These are phyloP conservation scores for Ogataea degrootiae DNA, from an alignment of 805 yeast genomes.

Conservation along the genomic window DNA sequence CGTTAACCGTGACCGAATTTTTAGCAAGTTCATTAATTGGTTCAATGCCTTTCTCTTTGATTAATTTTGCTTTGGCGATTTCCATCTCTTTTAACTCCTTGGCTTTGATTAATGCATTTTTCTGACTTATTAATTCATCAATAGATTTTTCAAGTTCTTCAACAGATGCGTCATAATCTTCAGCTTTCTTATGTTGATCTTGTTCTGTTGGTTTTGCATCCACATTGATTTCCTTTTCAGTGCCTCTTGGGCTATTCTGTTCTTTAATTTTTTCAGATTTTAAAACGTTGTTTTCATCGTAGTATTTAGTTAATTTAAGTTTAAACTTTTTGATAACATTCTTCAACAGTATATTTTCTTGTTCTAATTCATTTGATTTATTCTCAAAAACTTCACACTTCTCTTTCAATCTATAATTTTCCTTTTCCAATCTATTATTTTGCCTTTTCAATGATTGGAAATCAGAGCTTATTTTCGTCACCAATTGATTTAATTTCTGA, in stretches of 20 bases:
- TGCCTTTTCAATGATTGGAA: conserved; percentile 1
- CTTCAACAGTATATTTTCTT: conserved; percentile 5
- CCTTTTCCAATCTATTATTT: conserved; percentile 3
- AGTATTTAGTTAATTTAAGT: conserved; percentile 14
- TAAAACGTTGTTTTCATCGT: conserved; percentile 10
- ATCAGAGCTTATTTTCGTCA: conserved; percentile 10
- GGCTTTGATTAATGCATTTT: not conserved
- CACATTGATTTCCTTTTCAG: not conserved
- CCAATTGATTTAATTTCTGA: conserved; percentile 4
- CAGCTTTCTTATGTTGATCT: not conserved
- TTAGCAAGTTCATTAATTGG: too few relatives aligned
- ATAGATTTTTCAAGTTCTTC: not conserved
- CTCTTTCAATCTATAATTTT: conserved; percentile 3
- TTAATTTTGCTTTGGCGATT: too few relatives aligned
- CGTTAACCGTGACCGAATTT: not conserved
- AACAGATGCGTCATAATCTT: not conserved
- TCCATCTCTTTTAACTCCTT: not conserved
- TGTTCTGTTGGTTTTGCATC: not conserved
- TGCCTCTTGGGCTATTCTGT: not conserved
- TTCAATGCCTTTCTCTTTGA: too few relatives aligned
- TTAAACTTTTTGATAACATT: conserved; percentile 3
- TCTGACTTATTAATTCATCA: not conserved
- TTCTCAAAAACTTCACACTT: not conserved
- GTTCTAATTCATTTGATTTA: conserved; percentile 1
- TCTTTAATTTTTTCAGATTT: conserved; percentile 5